Evolutionary conservation across 768 basidiomycete genomes (phyloP), one percentile per base, ranked within the genome.

Genomic region (Tricholoma hemisulphureum): DNA sequence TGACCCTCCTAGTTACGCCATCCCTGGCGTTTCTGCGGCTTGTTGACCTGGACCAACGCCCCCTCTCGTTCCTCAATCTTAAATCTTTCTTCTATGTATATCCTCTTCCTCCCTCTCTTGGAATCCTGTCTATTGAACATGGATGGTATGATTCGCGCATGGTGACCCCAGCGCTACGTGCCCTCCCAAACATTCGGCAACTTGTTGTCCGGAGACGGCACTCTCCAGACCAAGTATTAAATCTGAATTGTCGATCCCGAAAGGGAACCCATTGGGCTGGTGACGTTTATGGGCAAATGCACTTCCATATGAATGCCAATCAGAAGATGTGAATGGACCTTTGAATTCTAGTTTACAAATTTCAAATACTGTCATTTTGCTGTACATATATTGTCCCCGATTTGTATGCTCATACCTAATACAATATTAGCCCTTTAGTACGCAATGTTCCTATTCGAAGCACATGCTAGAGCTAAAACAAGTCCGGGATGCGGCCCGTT

Each of bases 1-100:
- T 83, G 55, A 77, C 80, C 39, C 79, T 80, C 58, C 62, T 87
- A 18, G 75, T 71, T 16, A 71, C 78, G 6, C 86, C 84, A 21
- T 68, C 70, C 29, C 76, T 87, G 29, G 72, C 67, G 56, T 75
- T 73, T 26, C 71, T 89, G 43, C 71, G 70, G 43, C 73, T 89
- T 41, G 61, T 78, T 58, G 82, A 86, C 64, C 54, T 71, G n/a
- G 64, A 67, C 18, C 73, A 70, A 48, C 71, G 71, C 3, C 69
- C 62, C 31, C 63, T 62, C 35, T 64, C 78, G 23, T 83, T 85
- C 59, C 69, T 72, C n/a, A 75, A 73, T 28, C 71, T 85, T 14
- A 72, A 72, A 45, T 71, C 69, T 6, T 84, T 83, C 69, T 79
- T 82, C 67, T 76, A 75, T 57, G 65, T 73, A 20, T 81, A 77